Base-by-base conservation (phyloP, 2,329 filamentous ascomycete genomes). In the Xylariaceae sp. region DNA sequence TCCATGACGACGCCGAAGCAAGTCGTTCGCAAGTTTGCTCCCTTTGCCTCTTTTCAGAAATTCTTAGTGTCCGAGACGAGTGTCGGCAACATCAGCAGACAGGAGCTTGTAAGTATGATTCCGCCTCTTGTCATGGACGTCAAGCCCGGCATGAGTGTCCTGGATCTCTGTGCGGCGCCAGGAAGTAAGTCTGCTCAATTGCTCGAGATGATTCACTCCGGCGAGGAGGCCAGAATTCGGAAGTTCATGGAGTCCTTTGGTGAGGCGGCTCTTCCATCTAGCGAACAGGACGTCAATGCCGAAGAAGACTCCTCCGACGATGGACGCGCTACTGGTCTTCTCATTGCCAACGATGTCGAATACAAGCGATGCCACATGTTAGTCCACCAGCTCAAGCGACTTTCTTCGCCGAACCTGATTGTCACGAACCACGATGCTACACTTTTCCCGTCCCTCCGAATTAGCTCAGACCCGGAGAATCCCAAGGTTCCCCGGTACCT, bases 31-130 rank as follows among this genome's bases (percentile, higher is more conserved):
- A 92, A 92, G 72, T 96, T 96, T 74, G 86, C 90, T 42, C 94
- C 94, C 2, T 99, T 99, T 73, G 88, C 92, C 53, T 88, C 90
- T 34, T 97, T 99, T 77, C 94, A 99, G 74, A 96, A 95, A 73
- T 99, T 97, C 79, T 82, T 99, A 54, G 94, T 99, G 53, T 95
- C 93, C 55, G 94, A 99, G 80, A 97, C 94, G 3, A 92, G 89
- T 58, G 92, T 97, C 18, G 94, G 94, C 69, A 99, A 97, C 74
- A 97, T 99, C 70, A 96, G 90, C 75, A 86, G 94, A 69, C 94
- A 99, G 76, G 94, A 99, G 77, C 88, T 96, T 50, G 94, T 99
- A 70, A 96, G 91, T 78, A 99, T 99, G 94, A 97, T 99, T 64
- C 94, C 94, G 30, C 94, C 94, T 30, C 82, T 97, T 67, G 81